Percentiles rank a stretch among this genome's conserved stretches.
Conservation (phyloP, 2,329 filamentous ascomycete genomes). For the Colletotrichum liriopes region DNA sequence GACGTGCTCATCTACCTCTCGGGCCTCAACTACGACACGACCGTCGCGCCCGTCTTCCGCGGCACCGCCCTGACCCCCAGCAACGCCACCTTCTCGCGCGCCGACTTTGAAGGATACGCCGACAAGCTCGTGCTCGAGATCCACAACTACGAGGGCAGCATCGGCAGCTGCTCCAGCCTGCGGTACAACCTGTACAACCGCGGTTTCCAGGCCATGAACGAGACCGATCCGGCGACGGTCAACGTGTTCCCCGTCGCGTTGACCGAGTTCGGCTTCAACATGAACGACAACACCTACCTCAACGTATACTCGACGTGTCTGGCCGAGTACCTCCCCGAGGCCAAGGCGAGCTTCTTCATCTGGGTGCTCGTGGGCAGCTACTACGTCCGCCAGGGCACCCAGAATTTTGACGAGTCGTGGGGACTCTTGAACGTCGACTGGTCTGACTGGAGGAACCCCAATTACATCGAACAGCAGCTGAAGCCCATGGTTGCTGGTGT, state of each 20-base stretch:
- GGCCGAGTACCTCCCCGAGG: slow-evolving; percentile 62
- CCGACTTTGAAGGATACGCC: slow-evolving; percentile 64
- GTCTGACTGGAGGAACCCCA: slow-evolving; percentile 64
- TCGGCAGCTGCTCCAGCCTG: slow-evolving; percentile 63
- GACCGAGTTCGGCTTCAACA: slow-evolving; percentile 70
- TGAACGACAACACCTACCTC: slow-evolving; percentile 63
- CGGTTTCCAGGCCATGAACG: slow-evolving; percentile 68
- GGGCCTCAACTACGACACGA: slow-evolving; percentile 71
- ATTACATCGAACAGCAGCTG: slow-evolving; percentile 60
- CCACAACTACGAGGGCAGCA: slow-evolving; percentile 72
- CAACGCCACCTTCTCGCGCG: slow-evolving; percentile 58
- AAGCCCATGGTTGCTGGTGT: slow-evolving; percentile 57
- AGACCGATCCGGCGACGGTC: slow-evolving; percentile 51
- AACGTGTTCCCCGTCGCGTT: slow-evolving; percentile 60
- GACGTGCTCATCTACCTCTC: slow-evolving; percentile 72
- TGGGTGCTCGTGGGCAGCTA: slow-evolving; percentile 74
- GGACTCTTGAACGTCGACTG: slow-evolving; percentile 70
- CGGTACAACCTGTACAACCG: slow-evolving; percentile 62
- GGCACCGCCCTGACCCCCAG: slow-evolving; percentile 65
- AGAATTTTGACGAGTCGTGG: slow-evolving; percentile 73
- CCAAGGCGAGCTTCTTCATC: slow-evolving; percentile 70
- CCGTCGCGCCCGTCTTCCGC: slow-evolving; percentile 65
- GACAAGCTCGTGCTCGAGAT: slow-evolving; percentile 73
- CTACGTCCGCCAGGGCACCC: slow-evolving; percentile 66
- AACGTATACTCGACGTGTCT: slow-evolving; percentile 69